Base-by-base conservation (phyloP, 1,284 basidiomycete species). In the Sanguinoderma infundibulare region DNA sequence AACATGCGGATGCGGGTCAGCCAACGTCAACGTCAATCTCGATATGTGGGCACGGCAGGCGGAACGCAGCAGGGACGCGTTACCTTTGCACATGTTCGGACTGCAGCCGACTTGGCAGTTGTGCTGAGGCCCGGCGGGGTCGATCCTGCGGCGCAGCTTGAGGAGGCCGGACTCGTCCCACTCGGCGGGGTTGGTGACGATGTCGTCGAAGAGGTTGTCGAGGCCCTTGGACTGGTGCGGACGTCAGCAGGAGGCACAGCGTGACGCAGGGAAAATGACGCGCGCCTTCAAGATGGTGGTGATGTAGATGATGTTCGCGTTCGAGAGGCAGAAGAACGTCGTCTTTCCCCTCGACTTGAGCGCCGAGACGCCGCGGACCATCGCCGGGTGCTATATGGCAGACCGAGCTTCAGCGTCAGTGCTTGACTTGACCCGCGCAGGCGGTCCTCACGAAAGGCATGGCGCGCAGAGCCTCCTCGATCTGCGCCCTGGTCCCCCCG, bases 41-140 rank as follows among this genome's bases (percentile, higher is more conserved):
- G 24, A 12, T 28, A 46, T 26, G 42, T 28, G 24, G 42, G 42
- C 24, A 15, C 28, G 24, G 42, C 24, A 22, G 36, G 15, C 24
- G n/a, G 24, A 15, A 14, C 22, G 44, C 20, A 17, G 9, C 39
- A 17, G n/a, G n/a, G 35, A 36, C 58, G n/a, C n/a, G n/a, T 60
- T 36, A 89, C 93, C 97, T 83, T 99, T 99, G 83, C 97, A 99
- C 96, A 99, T 98, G 80, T 99, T 99, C 10, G 92, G 86, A 60
- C 90, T 90, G 81, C 97, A 99, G 15, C 97, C 97, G 56, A 98
- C 83, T 55, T 79, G 82, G 78, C 97, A 99, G 2, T 72, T 74
- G 75, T 99, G 98, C 70, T 96, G 96, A 5, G 87, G 87, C 1
- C 86, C 90, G 42, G 81, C 73, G 15, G 92, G 90, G 56, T 90